A percentile compares a stretch with the other conserved stretches of the same genome.
Conservation (phyloP, 2,329 filamentous ascomycete species). For the Trichophyton equinum region DNA sequence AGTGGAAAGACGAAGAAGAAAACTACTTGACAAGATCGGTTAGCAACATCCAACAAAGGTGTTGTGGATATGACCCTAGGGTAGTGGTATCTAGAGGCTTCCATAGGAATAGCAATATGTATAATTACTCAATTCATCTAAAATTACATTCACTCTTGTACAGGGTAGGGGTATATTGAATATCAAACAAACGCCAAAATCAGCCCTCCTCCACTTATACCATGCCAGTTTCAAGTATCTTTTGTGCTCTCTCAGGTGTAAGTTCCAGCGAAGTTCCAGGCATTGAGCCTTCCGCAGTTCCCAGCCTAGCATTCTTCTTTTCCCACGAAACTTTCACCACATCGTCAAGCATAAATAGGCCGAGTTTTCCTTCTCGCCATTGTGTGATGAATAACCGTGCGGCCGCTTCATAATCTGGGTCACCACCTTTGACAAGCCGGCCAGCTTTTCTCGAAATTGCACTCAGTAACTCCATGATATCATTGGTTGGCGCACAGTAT, state of each 20-base stretch:
- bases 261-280: neutral
- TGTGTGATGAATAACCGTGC: conserved; percentile 70
- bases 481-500: conserved; percentile 66
- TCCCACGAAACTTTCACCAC: conserved; percentile 44
- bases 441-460: conserved; percentile 63
- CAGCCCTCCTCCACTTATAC: neutral
- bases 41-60: conserved; percentile 17
- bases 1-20: conserved; percentile 70
- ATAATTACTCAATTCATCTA: conserved; percentile 10
- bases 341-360: conserved; percentile 67
- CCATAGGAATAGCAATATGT: conserved; percentile 14
- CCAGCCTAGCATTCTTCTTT: neutral
- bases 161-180: neutral
- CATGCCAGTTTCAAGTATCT: neutral
- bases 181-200: neutral
- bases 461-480: conserved; percentile 59
- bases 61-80: neutral
- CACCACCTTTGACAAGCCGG: conserved; percentile 59
- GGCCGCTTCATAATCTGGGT: conserved; percentile 56
- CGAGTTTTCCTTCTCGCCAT: conserved; percentile 67
- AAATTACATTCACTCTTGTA: neutral
- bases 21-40: conserved; percentile 67
- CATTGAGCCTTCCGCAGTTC: neutral
- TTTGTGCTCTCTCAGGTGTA: neutral
- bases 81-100: neutral